Percentiles rank a stretch among this genome's conserved stretches.
phyloP scores from a whole-genome alignment of 1,139 yeast species.

The Pneumocystis wakefieldiae region DNA sequence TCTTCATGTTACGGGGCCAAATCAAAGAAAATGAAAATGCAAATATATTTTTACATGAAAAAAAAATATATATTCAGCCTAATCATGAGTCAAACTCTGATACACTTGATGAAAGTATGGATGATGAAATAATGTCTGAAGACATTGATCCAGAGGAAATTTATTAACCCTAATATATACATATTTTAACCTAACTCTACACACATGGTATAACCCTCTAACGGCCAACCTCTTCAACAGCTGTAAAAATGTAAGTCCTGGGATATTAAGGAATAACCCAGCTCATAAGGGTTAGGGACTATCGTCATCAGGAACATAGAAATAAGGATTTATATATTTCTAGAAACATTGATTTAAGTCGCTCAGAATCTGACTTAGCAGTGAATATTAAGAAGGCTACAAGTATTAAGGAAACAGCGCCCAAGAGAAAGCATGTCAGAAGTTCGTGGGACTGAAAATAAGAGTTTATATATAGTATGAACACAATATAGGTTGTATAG shows the following conservation, averaged over 20 bases:
- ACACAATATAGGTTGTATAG: conserved; percentile 49
- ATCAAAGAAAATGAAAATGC: conserved; percentile 77
- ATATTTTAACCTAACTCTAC: not conserved
- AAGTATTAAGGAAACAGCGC: conserved; percentile 73
- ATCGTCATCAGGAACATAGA: not conserved
- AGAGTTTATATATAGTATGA: conserved; percentile 20
- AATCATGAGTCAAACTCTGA: conserved; percentile 45
- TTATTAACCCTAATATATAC: not conserved
- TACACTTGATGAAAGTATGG: conserved; percentile 37
- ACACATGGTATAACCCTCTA: not conserved
- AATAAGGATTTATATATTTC: not conserved
- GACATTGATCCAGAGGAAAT: not conserved
- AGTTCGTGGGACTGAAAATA: conserved; percentile 7
- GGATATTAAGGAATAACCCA: not conserved
- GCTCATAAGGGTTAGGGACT: not conserved
- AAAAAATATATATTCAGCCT: conserved; percentile 57
- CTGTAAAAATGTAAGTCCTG: not conserved
- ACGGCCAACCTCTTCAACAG: not conserved
- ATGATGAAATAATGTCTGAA: conserved; percentile 28
- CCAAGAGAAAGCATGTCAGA: conserved; percentile 82
- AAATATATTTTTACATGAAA: conserved; percentile 40
- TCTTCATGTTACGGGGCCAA: conserved; percentile 75
- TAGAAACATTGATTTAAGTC: not conserved
- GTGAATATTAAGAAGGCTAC: conserved; percentile 76
- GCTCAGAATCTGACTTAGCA: conserved; percentile 24